Conservation (phyloP, 345 rosid genomes). For the Nasturtium officinale region DNA sequence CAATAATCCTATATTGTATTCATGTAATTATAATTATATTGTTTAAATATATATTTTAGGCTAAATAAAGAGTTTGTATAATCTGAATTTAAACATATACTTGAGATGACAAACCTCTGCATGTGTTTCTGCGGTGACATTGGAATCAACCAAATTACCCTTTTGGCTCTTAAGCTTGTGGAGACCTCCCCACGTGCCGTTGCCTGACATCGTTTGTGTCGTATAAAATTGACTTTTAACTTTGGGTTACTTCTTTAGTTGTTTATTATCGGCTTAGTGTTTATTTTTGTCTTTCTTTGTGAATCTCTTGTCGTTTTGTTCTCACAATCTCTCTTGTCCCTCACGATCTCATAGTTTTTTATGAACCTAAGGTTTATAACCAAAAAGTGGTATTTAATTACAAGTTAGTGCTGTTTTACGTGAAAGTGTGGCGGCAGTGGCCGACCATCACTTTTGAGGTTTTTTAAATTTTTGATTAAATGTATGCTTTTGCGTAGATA, state of each 20-base stretch:
- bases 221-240: not conserved
- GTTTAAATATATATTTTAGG: not conserved
- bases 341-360: not conserved
- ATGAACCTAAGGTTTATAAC: not conserved
- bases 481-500: not conserved
- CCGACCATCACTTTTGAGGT: constrained; percentile 28
- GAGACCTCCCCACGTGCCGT: constrained; percentile 41
- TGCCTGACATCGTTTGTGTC: constrained; percentile 14
- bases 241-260: not conserved
- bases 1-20: not conserved
- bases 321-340: not conserved
- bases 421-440: constrained; percentile 39
- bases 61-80: not conserved
- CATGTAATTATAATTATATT: not conserved
- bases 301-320: constrained; percentile 11
- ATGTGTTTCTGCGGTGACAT: constrained; percentile 14
- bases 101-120: constrained; percentile 25
- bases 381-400: not conserved
- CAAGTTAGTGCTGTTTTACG: not conserved
- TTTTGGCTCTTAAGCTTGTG: constrained; percentile 17
- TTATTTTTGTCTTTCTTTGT: not conserved
- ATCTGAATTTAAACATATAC: not conserved
- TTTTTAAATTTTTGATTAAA: not conserved
- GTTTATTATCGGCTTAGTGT: constrained; percentile 1
- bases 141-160: constrained; percentile 2